Evolutionary conservation across 2,329 filamentous ascomycete genomes (phyloP).

Genomic region (Scedosporium minutisporum): DNA sequence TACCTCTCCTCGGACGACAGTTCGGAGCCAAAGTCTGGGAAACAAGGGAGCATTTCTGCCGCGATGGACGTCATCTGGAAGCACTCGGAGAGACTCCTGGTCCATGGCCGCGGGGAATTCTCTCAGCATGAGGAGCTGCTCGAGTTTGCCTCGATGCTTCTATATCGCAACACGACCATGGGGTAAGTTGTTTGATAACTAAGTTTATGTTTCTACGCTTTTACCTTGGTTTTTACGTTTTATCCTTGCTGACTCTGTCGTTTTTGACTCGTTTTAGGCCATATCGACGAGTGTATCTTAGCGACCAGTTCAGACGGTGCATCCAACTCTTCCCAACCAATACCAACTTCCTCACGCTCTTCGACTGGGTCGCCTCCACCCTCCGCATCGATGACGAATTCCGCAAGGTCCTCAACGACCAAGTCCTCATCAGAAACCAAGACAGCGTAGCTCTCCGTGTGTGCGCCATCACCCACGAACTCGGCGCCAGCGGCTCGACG

Average conservation of each 20-base stretch:
- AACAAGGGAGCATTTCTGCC: slow-evolving; percentile 47
- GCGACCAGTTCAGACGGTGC: slow-evolving; percentile 50
- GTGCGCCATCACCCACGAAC: slow-evolving; percentile 44
- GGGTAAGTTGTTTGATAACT: slow-evolving; percentile 28
- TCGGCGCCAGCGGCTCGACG: slow-evolving; percentile 31
- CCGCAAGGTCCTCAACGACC: slow-evolving; percentile 51
- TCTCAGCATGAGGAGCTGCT: slow-evolving; percentile 53
- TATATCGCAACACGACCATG: slow-evolving; percentile 55
- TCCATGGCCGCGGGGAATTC: slow-evolving; percentile 22
- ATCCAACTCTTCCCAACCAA: slow-evolving; percentile 63
- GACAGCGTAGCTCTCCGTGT: slow-evolving; percentile 34
- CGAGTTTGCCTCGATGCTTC: slow-evolving; percentile 56
- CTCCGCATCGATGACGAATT: slow-evolving; percentile 69
- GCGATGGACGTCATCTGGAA: slow-evolving; percentile 31
- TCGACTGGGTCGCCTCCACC: slow-evolving; percentile 63
- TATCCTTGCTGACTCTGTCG: not conserved
- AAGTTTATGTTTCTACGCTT: no score
- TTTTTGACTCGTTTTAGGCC: slow-evolving; percentile 28
- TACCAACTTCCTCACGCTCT: slow-evolving; percentile 62
- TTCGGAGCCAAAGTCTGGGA: slow-evolving; percentile 31
- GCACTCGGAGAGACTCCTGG: slow-evolving; percentile 32
- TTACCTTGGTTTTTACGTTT: not conserved
- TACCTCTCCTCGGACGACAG: slow-evolving; percentile 47
- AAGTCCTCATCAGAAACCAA: slow-evolving; percentile 29
- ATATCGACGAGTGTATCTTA: slow-evolving; percentile 59